phyloP scores from a whole-genome alignment of 2,329 filamentous ascomycete species.

The Alternaria novae-zelandiae region DNA sequence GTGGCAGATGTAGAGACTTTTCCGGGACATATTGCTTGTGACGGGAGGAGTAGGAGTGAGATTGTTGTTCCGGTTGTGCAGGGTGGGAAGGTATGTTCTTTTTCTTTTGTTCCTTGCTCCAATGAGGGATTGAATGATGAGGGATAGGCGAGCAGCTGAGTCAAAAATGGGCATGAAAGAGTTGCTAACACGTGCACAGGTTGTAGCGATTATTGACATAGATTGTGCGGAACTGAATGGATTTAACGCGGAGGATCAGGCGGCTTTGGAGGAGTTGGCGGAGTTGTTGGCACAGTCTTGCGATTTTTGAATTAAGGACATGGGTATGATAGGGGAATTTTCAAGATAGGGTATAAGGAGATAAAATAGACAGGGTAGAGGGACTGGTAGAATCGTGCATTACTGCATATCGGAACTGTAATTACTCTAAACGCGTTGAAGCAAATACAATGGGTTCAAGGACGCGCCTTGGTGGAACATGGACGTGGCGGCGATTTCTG shows the following conservation, averaged over 20 bases:
- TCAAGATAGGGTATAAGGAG: background rate
- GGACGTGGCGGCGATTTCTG: background rate
- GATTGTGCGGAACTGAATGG: slow-evolving; percentile 73
- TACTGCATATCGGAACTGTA: background rate
- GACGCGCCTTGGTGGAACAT: background rate
- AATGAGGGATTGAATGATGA: background rate
- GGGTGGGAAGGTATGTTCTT: slow-evolving; percentile 52
- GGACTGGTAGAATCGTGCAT: background rate
- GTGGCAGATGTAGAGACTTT: slow-evolving; percentile 73
- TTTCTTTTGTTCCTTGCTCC: slow-evolving; percentile 16
- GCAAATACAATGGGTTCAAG: background rate
- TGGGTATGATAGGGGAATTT: background rate
- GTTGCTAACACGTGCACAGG: slow-evolving; percentile 42
- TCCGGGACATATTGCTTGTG: slow-evolving; percentile 82
- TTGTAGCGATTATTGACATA: slow-evolving; percentile 79
- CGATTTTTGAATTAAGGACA: slow-evolving; percentile 31
- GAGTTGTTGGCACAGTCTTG: slow-evolving; percentile 40
- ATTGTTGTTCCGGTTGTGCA: slow-evolving; percentile 77
- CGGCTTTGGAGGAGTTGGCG: slow-evolving; percentile 68
- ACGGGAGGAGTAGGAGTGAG: slow-evolving; percentile 76
- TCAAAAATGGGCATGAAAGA: background rate
- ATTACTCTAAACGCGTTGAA: background rate
- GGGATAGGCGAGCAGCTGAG: background rate
- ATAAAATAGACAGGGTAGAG: background rate
- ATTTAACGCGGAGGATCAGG: slow-evolving; percentile 72